phyloP scores from a whole-genome alignment of 331 rosid genomes.

The Stylosanthes scabra region DNA sequence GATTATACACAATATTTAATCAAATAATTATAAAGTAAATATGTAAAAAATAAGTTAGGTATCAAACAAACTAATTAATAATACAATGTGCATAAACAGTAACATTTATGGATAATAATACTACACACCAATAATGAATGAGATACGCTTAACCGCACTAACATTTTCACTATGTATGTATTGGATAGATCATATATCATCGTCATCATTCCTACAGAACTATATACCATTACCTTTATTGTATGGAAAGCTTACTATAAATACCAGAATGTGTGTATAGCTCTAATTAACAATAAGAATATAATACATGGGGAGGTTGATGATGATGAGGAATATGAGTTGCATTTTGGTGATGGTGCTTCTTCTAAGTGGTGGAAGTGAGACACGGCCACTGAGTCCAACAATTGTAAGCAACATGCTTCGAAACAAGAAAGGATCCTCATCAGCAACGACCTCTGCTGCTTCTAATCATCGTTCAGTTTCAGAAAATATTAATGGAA shows the following conservation, averaged over 20 bases:
- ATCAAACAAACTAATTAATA: too few species aligned
- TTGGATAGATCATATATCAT: not conserved
- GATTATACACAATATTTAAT: too few species aligned
- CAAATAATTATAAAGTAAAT: too few species aligned
- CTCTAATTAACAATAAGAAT: not conserved
- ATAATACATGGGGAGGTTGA: not conserved
- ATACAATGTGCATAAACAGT: too few species aligned
- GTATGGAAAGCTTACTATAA: not conserved
- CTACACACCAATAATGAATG: not conserved
- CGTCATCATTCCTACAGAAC: not conserved
- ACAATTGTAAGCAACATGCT: conserved; percentile 18
- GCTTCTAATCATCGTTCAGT: not conserved
- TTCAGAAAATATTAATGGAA: not conserved
- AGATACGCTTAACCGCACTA: conserved; percentile 20
- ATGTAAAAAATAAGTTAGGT: too few species aligned
- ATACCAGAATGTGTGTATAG: not conserved
- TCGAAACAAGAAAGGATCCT: not conserved
- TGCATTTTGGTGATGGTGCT: conserved; percentile 21
- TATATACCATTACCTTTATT: not conserved
- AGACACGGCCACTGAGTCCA: conserved; percentile 44
- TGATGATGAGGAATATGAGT: not conserved
- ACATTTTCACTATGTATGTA: not conserved
- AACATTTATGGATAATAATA: too few species aligned
- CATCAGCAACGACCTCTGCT: too few species aligned
- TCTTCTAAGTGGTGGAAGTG: conserved; percentile 25